Evolutionary conservation across 768 basidiomycete species (phyloP), one percentile per base, ranked within the genome.

Genomic region (Psilocybe sp.): DNA sequence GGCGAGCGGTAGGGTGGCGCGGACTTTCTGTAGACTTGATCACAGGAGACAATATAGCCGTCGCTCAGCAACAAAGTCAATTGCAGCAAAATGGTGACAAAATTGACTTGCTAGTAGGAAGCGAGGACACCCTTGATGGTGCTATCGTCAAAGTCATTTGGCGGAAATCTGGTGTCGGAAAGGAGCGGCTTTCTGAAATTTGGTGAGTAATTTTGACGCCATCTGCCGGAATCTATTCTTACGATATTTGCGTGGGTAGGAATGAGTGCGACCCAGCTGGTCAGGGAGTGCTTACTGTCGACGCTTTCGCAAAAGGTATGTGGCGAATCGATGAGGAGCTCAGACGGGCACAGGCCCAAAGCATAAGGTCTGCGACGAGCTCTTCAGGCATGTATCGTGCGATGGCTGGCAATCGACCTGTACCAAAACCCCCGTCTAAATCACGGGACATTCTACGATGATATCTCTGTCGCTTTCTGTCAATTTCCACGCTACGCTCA

Each of bases 261-360:
- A 73, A 70, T 45, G 88, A 89, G 59, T 89, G 84, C 56, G 88
- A 91, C 64, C 65, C 76, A 3, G 64, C 66, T 3, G 63, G 69
- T 4, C 69, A 66, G 28, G 88, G 87, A 3, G 72, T 72, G n/a
- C 71, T 92, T 10, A 78, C 82, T 54, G 70, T 80, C 4, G 85
- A 87, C 14, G 71, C 70, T 14, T 92, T 92, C 56, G 77, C 82
- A 36, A 78, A 75, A 54, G 90, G 88, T 44, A 90, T 91, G 87
- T 91, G 89, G 89, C 80, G 82, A 34, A 87, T 92, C 23, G 89
- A 92, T 66, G 87, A 89, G 64, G 89, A 90, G 56, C 78, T 92
- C 11, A 73, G 85, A n/a, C 77, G 80, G 40, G 74, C 77, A 5
- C 80, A 85, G 48, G 58, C 64, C 2, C 70, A 71, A 20, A 64